A percentile compares a stretch with the other conserved stretches of the same genome.
Conservation (phyloP, 148 eudicot species). For the Camellia japonica region DNA sequence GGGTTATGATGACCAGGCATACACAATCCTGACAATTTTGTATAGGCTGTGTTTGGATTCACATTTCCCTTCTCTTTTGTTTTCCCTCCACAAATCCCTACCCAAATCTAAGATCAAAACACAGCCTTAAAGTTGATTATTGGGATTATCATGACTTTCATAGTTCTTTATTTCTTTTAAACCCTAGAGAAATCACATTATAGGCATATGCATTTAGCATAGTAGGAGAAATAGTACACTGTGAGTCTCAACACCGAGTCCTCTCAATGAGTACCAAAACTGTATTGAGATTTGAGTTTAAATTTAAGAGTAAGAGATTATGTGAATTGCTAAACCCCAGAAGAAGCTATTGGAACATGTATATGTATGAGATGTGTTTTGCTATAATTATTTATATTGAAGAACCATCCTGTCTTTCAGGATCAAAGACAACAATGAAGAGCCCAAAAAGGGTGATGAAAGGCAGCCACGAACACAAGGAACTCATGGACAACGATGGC, state of each 20-base stretch:
- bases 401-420: constrained; percentile 30
- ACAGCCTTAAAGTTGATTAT: not conserved
- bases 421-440: constrained; percentile 49
- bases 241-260: not conserved
- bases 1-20: not conserved
- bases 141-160: not conserved
- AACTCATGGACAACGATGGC: constrained; percentile 37
- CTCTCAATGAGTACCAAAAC: not conserved
- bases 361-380: not conserved
- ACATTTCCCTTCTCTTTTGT: not conserved
- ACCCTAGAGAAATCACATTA: not conserved
- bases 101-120: not conserved
- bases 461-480: constrained; percentile 44
- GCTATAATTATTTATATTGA: not conserved
- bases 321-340: not conserved
- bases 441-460: constrained; percentile 50
- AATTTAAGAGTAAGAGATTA: not conserved
- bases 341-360: not conserved
- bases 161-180: not conserved
- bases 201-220: not conserved
- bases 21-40: not conserved
- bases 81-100: not conserved
- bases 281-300: not conserved
- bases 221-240: not conserved
- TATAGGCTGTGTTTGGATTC: not conserved